Evolutionary conservation across 176 grass and related monocot genomes (phyloP), one percentile per base, ranked within the genome.

Genomic region (Oryza meridionalis): DNA sequence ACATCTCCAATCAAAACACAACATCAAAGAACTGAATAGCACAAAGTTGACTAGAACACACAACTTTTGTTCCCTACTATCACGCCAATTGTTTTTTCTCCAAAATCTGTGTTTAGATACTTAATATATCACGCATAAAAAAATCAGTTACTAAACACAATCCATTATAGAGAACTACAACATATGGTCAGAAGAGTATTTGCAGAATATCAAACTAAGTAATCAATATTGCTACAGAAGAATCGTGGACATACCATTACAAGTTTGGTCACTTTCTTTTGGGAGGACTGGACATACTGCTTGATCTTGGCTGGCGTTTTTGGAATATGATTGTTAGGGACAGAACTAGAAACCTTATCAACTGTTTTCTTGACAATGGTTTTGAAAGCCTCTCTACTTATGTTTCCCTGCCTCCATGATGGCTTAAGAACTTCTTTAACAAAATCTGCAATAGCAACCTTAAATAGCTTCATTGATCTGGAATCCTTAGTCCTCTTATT

Each of bases 301-400:
- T 90, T 88, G 76, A 99, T 92, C 90, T 94, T 99, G 53, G 86
- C 87, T 70, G 90, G 91, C 46, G 91, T 92, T 85, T 92, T 95
- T 0, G 96, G 96, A 77, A 99, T 87, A 82, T 94, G 96, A 85
- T 86, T 90, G 76, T 70, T 86, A 81, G 95, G 85, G 32, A 94
- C 83, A 17, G 96, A 88, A 85, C 66, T 86, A 84, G 93, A 92
- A 82, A 99, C 96, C 72, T 99, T 99, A 81, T 99, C 93, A 58
- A 99, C 96, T 50, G 96, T 99, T 87, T 99, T 99, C 88, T 85
- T 99, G 32, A 99, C 96, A 88, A 99, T 88, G 73, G 86, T 94
- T 89, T 99, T 99, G 76, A 90, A 98, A 86, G 93, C 93, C 38
- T 94, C 96, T 90, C 91, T 98, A 87, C 83, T 98, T 84, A 98